A percentile compares a stretch with the other conserved stretches of the same genome.
Evolutionary conservation across 345 rosid species (phyloP).

Genomic region (Eucalyptus fibrosa): DNA sequence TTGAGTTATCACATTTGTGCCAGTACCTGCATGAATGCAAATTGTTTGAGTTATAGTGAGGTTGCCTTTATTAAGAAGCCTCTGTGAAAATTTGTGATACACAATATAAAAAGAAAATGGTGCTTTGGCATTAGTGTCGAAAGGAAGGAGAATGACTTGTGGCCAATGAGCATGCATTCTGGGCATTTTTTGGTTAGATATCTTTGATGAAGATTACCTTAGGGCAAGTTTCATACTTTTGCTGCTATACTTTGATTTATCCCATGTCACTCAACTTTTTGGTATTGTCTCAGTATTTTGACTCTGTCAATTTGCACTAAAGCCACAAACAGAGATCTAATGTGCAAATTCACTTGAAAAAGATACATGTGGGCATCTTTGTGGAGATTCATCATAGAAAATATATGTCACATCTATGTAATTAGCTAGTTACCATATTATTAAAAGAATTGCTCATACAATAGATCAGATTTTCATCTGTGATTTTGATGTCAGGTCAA

Average conservation of each 20-base stretch:
- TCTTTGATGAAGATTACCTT: neutral
- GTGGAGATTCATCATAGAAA: neutral
- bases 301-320: neutral
- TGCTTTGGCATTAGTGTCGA: neutral
- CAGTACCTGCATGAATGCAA: neutral
- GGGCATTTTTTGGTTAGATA: neutral
- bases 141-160: neutral
- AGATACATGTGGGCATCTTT: neutral
- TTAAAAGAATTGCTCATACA: neutral
- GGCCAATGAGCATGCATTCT: neutral
- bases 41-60: neutral
- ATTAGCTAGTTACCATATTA: neutral
- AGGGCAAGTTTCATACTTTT: neutral
- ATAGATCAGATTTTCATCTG: neutral
- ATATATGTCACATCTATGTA: neutral
- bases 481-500: neutral
- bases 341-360: neutral
- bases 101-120: neutral
- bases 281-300: neutral
- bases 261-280: neutral
- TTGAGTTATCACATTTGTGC: neutral
- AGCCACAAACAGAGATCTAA: neutral
- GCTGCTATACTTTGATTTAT: neutral
- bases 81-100: neutral
- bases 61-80: neutral